Base-by-base conservation (phyloP, 768 basidiomycete genomes). In the Xerocomellus chrysenteron region DNA sequence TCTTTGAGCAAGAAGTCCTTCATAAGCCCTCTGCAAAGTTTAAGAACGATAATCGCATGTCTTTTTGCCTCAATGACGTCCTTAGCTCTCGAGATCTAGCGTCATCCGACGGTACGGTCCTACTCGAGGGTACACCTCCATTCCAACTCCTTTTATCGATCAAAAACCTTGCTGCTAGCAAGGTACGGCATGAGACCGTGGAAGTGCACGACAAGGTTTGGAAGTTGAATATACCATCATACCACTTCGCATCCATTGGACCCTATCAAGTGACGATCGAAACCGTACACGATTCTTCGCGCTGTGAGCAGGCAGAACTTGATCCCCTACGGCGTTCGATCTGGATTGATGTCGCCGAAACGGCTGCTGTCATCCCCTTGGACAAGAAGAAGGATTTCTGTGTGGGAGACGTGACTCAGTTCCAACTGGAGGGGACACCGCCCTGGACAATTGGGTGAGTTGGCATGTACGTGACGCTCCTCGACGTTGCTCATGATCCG, bases 291-390 rank as follows among this genome's bases (percentile, higher is more conserved):
- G 97, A 99, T 73, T 81, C 88, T 16, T 91, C 88, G 5, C 84
- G 80, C 33, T 98, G 97, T 72, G 87, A 86, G 49, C 87, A 92
- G 54, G 82, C 84, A 14, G 76, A 81, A 36, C 76, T 88, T 14
- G 84, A 90, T 57, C 83, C 84, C 3, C 69, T 82, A 36, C 73
- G 74, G 33, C 79, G 82, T 51, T 83, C 83, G 17, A 80, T 91
- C 39, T 90, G 88, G 87, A 82, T 94, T 13, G 93, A 98, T 62
- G 94, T 98, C n/a, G 92, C 94, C 3, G 97, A 99, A 73, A 92
- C 92, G 1, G 97, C 97, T 10, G 85, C 92, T 13, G 94, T 99
- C 52, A 81, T 93, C 45, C 88, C 96, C 6, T 83, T 94, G 62
- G 88, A 90, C 63, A 77, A 86, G 54, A 80, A 84, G 54, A 79